Percentiles rank a stretch among this genome's conserved stretches.
These are phyloP conservation scores for Mycena epipterygia DNA, from an alignment of 768 basidiomycete species.

Conservation along the genomic window DNA sequence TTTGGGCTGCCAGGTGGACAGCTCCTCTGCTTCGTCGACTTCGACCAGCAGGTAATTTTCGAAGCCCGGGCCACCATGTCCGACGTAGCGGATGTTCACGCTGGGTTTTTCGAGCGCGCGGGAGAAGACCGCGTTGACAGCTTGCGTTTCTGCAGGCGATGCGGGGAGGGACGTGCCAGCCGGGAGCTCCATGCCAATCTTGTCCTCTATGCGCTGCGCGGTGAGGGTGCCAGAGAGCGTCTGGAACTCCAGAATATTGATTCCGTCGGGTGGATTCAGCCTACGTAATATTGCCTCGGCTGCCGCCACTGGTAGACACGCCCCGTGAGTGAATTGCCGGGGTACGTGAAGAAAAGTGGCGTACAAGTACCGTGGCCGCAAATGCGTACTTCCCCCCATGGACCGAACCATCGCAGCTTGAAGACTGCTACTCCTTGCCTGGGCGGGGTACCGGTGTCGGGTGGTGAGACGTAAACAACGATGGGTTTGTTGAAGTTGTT, in stretches of 20 bases:
- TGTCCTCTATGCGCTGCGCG: conserved; percentile 14
- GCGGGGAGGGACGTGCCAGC: conserved; percentile 19
- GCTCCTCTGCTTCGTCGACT: conserved; percentile 7
- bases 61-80: conserved; percentile 25
- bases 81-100: conserved; percentile 15
- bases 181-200: conserved; percentile 25
- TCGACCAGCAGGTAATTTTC: conserved; percentile 27
- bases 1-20: conserved; percentile 3
- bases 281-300: conserved; percentile 22
- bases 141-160: not conserved
- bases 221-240: conserved; percentile 18
- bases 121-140: not conserved
- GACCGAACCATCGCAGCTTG: conserved; percentile 26
- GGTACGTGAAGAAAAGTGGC: not conserved
- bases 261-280: not conserved
- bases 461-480: conserved; percentile 14
- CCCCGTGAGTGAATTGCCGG: not conserved
- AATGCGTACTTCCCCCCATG: conserved; percentile 11
- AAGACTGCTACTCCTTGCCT: not conserved
- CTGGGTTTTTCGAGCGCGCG: conserved; percentile 7
- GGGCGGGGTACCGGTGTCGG: not conserved
- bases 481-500: conserved; percentile 23
- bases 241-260: conserved; percentile 19
- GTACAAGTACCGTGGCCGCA: conserved; percentile 31
- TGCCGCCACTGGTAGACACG: conserved; percentile 5